These are phyloP conservation scores for Arthrinium phaeospermum DNA, from an alignment of 2,329 filamentous ascomycete species.

Conservation along the genomic window DNA sequence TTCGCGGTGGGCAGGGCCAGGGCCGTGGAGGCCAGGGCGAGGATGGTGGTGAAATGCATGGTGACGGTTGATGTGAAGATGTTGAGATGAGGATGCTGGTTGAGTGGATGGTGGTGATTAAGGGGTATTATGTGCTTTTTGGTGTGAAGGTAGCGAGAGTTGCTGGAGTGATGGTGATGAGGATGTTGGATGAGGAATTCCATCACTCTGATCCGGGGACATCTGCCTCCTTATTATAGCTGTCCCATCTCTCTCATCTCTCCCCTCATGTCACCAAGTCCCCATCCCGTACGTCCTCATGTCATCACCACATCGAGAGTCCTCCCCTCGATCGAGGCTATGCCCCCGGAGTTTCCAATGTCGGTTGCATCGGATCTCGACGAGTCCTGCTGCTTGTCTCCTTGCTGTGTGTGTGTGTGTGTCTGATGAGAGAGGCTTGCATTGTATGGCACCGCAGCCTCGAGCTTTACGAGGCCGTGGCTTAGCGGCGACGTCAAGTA, in stretches of 20 bases:
- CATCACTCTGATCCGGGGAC: neutral
- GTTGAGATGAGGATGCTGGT: neutral
- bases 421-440: neutral
- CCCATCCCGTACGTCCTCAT: too few relatives aligned
- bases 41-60: conserved; percentile 8
- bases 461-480: conserved; percentile 4
- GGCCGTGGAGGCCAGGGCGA: neutral
- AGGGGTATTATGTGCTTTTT: neutral
- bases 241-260: neutral
- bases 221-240: neutral
- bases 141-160: neutral
- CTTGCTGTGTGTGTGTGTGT: too few relatives aligned
- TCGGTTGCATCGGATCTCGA: neutral
- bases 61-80: neutral
- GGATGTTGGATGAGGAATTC: neutral
- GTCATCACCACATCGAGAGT: neutral
- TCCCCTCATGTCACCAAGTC: neutral
- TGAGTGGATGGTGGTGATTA: neutral
- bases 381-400: neutral
- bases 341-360: neutral
- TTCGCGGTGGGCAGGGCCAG: conserved; percentile 5
- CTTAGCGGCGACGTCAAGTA: neutral
- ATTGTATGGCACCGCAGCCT: neutral
- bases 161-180: neutral
- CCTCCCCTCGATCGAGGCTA: neutral